Evolutionary conservation across 1,139 yeast genomes (phyloP), one percentile per base, ranked within the genome.

Genomic region (Meyerozyma carpophila): DNA sequence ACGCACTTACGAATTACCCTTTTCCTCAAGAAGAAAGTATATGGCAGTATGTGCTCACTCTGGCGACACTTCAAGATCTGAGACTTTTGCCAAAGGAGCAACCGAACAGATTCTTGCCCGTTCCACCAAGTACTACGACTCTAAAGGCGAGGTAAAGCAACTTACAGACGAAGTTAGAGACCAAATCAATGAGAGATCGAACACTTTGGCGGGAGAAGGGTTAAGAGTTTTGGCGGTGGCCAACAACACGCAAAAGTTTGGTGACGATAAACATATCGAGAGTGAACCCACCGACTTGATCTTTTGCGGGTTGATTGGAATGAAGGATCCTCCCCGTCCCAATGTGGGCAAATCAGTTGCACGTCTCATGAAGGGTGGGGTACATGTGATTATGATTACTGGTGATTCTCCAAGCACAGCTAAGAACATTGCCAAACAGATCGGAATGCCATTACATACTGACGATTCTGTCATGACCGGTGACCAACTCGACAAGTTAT

Each of bases 391-490:
- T 43, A 93, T 93, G 98, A 91, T 93, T 53, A 93, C 98, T 16
- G 98, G 98, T 53, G 98, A 93, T 63, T 79, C 91, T 39, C 96
- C 91, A 52, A 81, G 85, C 9, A 93, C 98, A n/a, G 98, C 98
- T 3, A 67, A 77, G 14, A 84, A 88, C 50, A 90, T 94, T 61
- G 98, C 97, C 4, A 79, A 77, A 49, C 94, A 89, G 63, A 89
- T 90, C 55, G 98, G 98, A 27, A 89, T 93, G 75, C 95, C 96
- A 2, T 72, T 88, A 39, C 68, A 77, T 25, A 81, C 80, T 47
- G 75, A 76, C 25, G 77, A 79, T 45, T 77, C 88, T 36, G 89
- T 90, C 29, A 70, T 93, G 65, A 84, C 88, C 32, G 98, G 98
- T 43, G 91, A 85, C 43, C 84, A 81, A 55, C 69, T 93, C 40